Evolutionary conservation across 176 grass and related monocot species (phyloP).

Genomic region (Urochloa ruziziensis): DNA sequence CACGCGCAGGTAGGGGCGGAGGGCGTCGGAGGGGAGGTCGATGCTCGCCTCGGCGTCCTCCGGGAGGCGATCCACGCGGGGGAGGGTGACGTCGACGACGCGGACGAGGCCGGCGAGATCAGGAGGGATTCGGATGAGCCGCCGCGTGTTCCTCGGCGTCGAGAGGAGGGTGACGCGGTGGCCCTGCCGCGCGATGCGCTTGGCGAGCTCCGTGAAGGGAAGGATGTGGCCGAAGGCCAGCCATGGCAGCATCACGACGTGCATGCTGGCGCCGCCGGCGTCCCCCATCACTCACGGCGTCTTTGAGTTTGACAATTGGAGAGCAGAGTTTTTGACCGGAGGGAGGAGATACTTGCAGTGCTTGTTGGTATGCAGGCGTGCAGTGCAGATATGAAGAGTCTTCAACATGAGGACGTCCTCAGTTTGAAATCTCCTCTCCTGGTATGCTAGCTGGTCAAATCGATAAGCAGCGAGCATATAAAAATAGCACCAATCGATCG

Average conservation of each 20-base stretch:
- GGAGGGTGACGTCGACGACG: not conserved
- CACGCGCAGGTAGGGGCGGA: conserved; percentile 11
- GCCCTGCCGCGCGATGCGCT: conserved; percentile 36
- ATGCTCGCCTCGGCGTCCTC: conserved; percentile 26
- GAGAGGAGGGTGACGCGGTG: conserved; percentile 3
- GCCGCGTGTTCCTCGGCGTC: not conserved
- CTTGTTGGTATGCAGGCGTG: not conserved
- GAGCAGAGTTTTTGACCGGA: not conserved
- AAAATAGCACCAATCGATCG: not conserved
- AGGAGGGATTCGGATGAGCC: not conserved
- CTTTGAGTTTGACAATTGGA: not conserved
- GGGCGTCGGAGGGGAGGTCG: conserved; percentile 15
- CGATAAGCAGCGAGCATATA: not conserved
- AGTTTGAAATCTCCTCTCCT: too few relatives aligned
- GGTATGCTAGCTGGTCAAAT: not conserved
- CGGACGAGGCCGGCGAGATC: not conserved
- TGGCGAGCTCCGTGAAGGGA: conserved; percentile 54
- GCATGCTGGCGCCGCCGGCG: conserved; percentile 3
- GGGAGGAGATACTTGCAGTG: not conserved
- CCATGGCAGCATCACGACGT: conserved; percentile 76
- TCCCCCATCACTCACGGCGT: not conserved
- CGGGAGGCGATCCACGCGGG: conserved; percentile 10
- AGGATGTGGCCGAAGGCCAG: conserved; percentile 72
- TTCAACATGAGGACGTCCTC: not conserved
- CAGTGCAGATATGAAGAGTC: not conserved